These are phyloP conservation scores for Penicillium sp. DNA, from an alignment of 2,329 filamentous ascomycete species.

Conservation along the genomic window DNA sequence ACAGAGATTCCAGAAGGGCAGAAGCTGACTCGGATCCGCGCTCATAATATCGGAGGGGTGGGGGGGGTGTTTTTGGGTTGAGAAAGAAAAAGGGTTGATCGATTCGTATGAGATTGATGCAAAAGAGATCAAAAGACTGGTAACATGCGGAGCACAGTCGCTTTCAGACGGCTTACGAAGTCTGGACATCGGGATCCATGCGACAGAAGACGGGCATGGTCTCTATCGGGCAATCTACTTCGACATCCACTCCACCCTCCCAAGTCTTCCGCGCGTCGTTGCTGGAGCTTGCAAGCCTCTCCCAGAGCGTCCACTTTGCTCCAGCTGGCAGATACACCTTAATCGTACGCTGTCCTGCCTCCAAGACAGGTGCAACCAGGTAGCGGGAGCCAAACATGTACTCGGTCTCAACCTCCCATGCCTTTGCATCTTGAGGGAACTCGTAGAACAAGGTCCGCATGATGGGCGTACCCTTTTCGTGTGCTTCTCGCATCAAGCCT, in stretches of 20 bases:
- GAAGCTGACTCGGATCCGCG: no score
- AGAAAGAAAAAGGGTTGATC: no score
- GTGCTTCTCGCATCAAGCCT: slow-evolving; percentile 53
- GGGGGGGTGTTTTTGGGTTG: no score
- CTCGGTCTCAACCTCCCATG: slow-evolving; percentile 55
- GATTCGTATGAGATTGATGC: no score
- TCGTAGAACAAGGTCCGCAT: slow-evolving; percentile 61
- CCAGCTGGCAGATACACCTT: slow-evolving; percentile 51
- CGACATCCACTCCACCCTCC: slow-evolving; percentile 38
- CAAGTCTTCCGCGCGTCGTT: slow-evolving; percentile 12
- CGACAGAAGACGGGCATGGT: slow-evolving; percentile 45
- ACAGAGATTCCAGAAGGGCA: no score
- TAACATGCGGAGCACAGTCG: no score
- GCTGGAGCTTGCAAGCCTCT: slow-evolving; percentile 19
- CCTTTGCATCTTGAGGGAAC: slow-evolving; percentile 50
- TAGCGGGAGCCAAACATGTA: slow-evolving; percentile 61
- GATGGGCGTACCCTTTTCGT: slow-evolving; percentile 54
- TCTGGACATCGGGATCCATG: neutral
- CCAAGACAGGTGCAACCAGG: slow-evolving; percentile 52
- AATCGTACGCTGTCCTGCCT: slow-evolving; percentile 41
- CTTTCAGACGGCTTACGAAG: neutral
- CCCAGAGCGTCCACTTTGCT: slow-evolving; percentile 41
- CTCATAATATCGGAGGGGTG: no score
- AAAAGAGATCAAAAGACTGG: no score
- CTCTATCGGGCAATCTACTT: slow-evolving; percentile 42